Base-by-base conservation (phyloP, 352 stramenopile species). In the Bremia lactucae region DNA sequence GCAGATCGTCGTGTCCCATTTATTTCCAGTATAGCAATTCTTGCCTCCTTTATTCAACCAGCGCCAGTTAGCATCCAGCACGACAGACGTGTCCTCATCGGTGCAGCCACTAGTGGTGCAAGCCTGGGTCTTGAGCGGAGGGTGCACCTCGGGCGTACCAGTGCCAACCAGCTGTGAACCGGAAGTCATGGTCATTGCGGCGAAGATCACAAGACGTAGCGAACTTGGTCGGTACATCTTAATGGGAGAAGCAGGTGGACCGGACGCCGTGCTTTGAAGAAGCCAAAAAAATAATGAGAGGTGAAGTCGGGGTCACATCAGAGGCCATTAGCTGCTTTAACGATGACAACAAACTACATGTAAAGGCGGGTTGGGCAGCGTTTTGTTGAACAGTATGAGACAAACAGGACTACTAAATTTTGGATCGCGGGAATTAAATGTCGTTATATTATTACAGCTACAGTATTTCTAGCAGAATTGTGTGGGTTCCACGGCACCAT, bases 41-140 rank as follows among this genome's bases (percentile, higher is more conserved):
- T 52, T 67, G 42, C 52, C 59, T n/a, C 55, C 49, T 21, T 74
- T 63, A 48, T 81, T 57, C 18, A 79, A 33, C 67, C 62, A 78
- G 46, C 72, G 67, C 66, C 69, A 78, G 42, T 84, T 78, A 19
- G 66, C 56, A 34, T 82, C 72, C 1, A 84, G 44, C 43, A 80
- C 72, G 35, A 84, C 50, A 22, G 68, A 78, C 18, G 65, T 78
- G 2, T 50, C 31, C 31, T 68, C 51, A 11, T 55, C 43, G 1
- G 43, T 57, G 47, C 64, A 78, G 0, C 63, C 58, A 8, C 36
- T 45, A 0, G 39, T 37, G 3, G 37, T 49, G 20, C 66, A 64
- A 38, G 43, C 62, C 16, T 49, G 35, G 0, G 37, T 58, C 34
- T 31, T 54, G 7, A 82, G 46, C 14, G 68, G 23, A 6, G 72